Evolutionary conservation across 1,139 yeast species (phyloP).

Genomic region (Maudiozyma humilis): DNA sequence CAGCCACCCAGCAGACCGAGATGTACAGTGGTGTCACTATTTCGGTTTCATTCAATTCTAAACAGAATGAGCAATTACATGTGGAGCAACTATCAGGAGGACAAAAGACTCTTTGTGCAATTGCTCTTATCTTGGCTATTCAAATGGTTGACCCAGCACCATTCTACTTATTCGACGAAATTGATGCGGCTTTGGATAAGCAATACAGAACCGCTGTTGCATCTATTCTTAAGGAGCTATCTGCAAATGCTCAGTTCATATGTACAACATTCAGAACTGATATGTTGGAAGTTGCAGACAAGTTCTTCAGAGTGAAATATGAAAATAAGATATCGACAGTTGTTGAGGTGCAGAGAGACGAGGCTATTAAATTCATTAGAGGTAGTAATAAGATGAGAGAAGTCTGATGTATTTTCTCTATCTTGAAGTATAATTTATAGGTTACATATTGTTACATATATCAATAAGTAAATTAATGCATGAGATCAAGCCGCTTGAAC

Average conservation of each 20-base stretch:
- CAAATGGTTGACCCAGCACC: conserved; percentile 97
- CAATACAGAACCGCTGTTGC: conserved; percentile 91
- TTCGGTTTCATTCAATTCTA: conserved; percentile 83
- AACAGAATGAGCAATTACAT: conserved; percentile 75
- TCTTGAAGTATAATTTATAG: neutral
- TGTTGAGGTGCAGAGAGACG: conserved; percentile 57
- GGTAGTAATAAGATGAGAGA: conserved; percentile 35
- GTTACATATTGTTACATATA: no score
- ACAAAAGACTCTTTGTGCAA: conserved; percentile 90
- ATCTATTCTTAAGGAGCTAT: conserved; percentile 54
- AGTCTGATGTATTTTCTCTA: conserved; percentile 5
- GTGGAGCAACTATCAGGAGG: conserved; percentile 95
- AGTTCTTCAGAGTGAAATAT: conserved; percentile 80
- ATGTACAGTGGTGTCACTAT: conserved; percentile 78
- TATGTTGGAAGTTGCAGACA: conserved; percentile 79
- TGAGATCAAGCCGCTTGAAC: no score
- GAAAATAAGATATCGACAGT: conserved; percentile 77
- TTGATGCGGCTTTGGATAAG: conserved; percentile 90
- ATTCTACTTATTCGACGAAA: conserved; percentile 88
- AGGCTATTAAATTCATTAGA: conserved; percentile 75
- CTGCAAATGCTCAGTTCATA: conserved; percentile 73
- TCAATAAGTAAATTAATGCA: neutral
- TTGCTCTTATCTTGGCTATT: conserved; percentile 85
- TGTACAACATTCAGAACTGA: conserved; percentile 96
- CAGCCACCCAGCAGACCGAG: conserved; percentile 33